A percentile compares a stretch with the other conserved stretches of the same genome.
Conservation (phyloP, 257 asterid species). For the Craterostigma plantagineum region DNA sequence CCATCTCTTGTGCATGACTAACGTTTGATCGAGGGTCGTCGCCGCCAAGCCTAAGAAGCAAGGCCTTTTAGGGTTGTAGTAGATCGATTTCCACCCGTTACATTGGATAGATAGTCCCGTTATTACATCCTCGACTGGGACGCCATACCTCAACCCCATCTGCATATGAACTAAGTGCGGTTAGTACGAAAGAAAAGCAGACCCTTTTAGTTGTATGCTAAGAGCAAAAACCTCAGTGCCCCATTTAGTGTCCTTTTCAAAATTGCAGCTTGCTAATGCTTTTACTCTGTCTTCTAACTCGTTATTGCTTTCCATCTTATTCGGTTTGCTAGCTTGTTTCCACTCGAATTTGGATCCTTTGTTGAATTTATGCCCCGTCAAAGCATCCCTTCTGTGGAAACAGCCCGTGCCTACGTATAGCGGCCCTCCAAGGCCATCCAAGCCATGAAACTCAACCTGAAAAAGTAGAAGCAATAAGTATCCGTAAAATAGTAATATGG, state of each 20-base stretch:
- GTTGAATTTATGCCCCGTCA: conserved; percentile 40
- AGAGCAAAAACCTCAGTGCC: conserved; percentile 47
- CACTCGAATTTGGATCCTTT: conserved; percentile 21
- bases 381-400: conserved; percentile 63
- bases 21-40: conserved; percentile 47
- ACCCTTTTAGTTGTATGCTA: neutral
- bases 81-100: conserved; percentile 62
- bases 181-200: neutral
- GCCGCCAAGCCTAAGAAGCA: conserved; percentile 47
- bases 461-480: neutral
- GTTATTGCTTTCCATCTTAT: conserved; percentile 12
- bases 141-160: conserved; percentile 77
- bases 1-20: conserved; percentile 81
- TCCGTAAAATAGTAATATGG: neutral
- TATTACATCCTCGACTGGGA: conserved; percentile 61
- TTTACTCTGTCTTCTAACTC: conserved; percentile 43
- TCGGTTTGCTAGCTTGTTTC: conserved; percentile 9
- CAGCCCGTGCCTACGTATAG: conserved; percentile 59
- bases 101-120: conserved; percentile 62
- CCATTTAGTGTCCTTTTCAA: conserved; percentile 57
- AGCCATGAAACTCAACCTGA: conserved; percentile 62
- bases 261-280: conserved; percentile 41
- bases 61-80: conserved; percentile 28
- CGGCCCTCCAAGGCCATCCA: conserved; percentile 74
- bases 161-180: conserved; percentile 7